phyloP scores from a whole-genome alignment of 2,329 filamentous ascomycete species.

The Hymenoscyphus fraxineus region DNA sequence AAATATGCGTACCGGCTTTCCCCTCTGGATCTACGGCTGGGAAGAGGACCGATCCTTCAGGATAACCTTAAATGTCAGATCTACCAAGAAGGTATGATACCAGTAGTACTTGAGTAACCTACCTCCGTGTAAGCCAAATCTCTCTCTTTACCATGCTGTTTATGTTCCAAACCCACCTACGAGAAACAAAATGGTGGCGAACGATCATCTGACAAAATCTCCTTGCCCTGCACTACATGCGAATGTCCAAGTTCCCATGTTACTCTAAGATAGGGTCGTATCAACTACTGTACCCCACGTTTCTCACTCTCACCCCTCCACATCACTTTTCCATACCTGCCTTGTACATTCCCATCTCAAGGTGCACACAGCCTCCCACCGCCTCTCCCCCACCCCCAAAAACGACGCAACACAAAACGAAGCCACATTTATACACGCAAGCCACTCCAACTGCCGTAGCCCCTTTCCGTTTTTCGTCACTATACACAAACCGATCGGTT shows the following conservation, averaged over 20 bases:
- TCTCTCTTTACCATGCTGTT: neutral
- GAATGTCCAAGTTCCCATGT: neutral
- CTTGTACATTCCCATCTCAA: neutral
- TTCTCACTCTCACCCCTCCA: slow-evolving; percentile 1
- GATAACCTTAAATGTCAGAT: slow-evolving; percentile 3
- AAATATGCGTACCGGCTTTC: neutral
- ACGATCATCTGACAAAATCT: neutral
- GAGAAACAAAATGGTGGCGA: neutral
- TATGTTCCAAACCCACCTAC: too few species aligned
- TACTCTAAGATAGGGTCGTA: neutral
- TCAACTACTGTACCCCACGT: slow-evolving; percentile 6
- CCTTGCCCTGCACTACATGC: neutral
- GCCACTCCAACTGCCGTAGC: slow-evolving; percentile 3
- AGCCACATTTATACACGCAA: slow-evolving; percentile 1
- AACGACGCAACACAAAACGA: neutral
- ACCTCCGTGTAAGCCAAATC: neutral
- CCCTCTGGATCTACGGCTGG: neutral
- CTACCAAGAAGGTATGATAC: neutral
- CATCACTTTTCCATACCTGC: neutral
- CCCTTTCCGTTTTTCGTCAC: neutral
- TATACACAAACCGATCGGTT: slow-evolving; percentile 5
- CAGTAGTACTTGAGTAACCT: neutral
- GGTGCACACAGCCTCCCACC: neutral
- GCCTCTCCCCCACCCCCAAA: neutral
- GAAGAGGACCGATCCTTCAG: slow-evolving; percentile 3